A percentile compares a stretch with the other conserved stretches of the same genome.
phyloP scores from a whole-genome alignment of 805 yeast species.

The Jamesozyma gamospora region DNA sequence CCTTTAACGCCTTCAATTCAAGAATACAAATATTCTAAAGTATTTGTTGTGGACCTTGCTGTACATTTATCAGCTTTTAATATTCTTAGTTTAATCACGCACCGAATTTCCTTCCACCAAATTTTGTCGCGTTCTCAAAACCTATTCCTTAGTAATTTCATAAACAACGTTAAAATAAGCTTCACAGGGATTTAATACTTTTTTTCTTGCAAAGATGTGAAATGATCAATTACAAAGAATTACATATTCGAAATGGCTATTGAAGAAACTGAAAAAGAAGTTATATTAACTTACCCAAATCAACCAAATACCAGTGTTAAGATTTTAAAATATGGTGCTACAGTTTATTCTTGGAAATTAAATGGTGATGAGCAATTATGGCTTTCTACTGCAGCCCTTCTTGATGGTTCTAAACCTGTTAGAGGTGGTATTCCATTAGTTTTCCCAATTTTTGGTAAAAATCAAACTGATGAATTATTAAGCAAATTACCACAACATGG shows the following conservation, averaged over 20 bases:
- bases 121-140: too few species aligned
- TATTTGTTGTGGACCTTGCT: too few species aligned
- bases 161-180: too few species aligned
- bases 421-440: slow-evolving; percentile 97
- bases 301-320: slow-evolving; percentile 47
- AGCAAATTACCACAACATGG: slow-evolving; percentile 87
- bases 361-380: slow-evolving; percentile 73
- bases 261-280: slow-evolving; percentile 55
- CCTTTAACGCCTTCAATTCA: too few species aligned
- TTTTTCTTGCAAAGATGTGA: too few species aligned
- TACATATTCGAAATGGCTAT: slow-evolving; percentile 42
- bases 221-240: too few species aligned
- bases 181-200: too few species aligned
- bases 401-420: slow-evolving; percentile 90
- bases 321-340: slow-evolving; percentile 81
- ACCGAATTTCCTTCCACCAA: too few species aligned
- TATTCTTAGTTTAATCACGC: too few species aligned
- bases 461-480: slow-evolving; percentile 47
- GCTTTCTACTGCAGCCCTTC: slow-evolving; percentile 64
- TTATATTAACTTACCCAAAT: slow-evolving; percentile 47
- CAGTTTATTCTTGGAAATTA: slow-evolving; percentile 71
- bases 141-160: too few species aligned
- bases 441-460: slow-evolving; percentile 85
- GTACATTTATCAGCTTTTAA: too few species aligned
- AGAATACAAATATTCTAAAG: too few species aligned